Conservation (phyloP, 192 early-diverging fungal species). For the Coemansia sp. region DNA sequence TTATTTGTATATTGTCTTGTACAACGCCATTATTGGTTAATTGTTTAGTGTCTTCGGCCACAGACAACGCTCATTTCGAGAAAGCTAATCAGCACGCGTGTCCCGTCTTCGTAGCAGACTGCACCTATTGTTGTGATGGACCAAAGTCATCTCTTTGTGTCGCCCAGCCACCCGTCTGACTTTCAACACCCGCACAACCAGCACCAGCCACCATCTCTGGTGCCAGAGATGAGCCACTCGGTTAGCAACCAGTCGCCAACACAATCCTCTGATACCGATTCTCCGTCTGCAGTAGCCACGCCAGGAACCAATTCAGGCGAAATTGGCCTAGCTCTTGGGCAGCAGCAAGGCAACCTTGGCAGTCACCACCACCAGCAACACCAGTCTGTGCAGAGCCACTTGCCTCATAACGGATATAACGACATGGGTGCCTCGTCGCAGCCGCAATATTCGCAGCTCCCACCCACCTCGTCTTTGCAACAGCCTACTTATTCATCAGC, state of each 20-base stretch:
- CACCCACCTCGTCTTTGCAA: constrained; percentile 30
- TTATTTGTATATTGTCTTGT: constrained; percentile 11
- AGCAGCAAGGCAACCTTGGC: constrained; percentile 1
- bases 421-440: constrained; percentile 22
- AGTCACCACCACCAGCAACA: constrained; percentile 26
- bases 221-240: constrained; percentile 48
- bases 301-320: constrained; percentile 25
- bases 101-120: not conserved
- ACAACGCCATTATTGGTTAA: constrained; percentile 10
- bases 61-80: not conserved
- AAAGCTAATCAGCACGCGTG: constrained; percentile 3
- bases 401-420: constrained; percentile 17
- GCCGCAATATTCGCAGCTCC: constrained; percentile 22
- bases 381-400: constrained; percentile 26
- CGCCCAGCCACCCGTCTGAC: constrained; percentile 28
- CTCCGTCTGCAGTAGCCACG: constrained; percentile 27
- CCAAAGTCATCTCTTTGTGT: constrained; percentile 42
- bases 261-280: constrained; percentile 39
- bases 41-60: constrained; percentile 6
- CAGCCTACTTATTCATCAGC: constrained; percentile 34
- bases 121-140: constrained; percentile 30
- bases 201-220: constrained; percentile 12
- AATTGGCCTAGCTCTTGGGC: constrained; percentile 14
- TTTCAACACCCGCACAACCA: constrained; percentile 27
- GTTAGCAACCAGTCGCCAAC: constrained; percentile 27